Evolutionary conservation across 2,329 filamentous ascomycete genomes (phyloP).

Genomic region (Ophiostoma triangulosporum): DNA sequence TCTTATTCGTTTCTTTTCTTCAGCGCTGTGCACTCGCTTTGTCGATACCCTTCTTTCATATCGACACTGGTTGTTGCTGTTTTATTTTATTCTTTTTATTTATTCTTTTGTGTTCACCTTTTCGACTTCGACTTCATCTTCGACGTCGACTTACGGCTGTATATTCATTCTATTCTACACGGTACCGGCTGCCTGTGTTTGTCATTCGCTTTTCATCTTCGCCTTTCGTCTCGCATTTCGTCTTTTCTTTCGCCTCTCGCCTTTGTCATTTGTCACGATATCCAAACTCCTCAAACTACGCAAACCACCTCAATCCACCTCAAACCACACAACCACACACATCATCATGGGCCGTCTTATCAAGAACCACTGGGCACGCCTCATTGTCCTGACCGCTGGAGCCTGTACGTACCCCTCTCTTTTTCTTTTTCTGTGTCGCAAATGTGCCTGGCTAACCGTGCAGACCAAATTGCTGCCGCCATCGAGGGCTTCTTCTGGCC

Average conservation of each 20-base stretch:
- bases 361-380: constrained; percentile 97
- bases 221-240: constrained; percentile 5
- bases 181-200: not conserved
- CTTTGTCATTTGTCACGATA: not conserved
- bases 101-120: constrained; percentile 9
- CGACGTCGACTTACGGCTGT: constrained; percentile 4
- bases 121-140: too few relatives aligned
- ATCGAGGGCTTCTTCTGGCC: constrained; percentile 94
- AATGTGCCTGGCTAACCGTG: constrained; percentile 6
- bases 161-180: constrained; percentile 16
- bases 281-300: too few relatives aligned
- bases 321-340: not conserved
- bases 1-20: constrained; percentile 17
- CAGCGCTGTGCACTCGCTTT: constrained; percentile 36
- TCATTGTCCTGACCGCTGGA: constrained; percentile 80
- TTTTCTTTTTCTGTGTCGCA: not conserved
- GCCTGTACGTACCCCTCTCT: constrained; percentile 46
- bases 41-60: constrained; percentile 40
- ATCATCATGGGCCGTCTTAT: constrained; percentile 84
- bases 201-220: constrained; percentile 21
- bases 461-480: constrained; percentile 76
- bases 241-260: not conserved
- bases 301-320: not conserved
- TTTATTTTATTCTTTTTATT: constrained; percentile 11
- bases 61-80: constrained; percentile 27